Evolutionary conservation across 2,329 filamentous ascomycete species (phyloP).

Genomic region (Aspergillus sp.): DNA sequence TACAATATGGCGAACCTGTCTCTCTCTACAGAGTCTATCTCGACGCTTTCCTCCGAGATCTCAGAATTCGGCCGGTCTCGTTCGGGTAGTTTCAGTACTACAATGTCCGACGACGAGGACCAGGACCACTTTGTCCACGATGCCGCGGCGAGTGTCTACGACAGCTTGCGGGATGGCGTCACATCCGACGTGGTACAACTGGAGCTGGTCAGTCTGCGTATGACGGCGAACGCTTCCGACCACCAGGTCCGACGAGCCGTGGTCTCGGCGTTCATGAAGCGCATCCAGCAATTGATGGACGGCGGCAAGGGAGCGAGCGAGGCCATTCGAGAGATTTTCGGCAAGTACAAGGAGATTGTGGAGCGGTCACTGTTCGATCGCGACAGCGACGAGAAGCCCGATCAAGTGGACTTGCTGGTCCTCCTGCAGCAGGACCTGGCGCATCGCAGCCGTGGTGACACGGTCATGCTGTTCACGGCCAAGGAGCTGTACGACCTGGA

Average conservation of each 20-base stretch:
- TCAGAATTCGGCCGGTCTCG: constrained; percentile 57
- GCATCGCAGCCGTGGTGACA: constrained; percentile 63
- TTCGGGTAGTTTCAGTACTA: constrained; percentile 71
- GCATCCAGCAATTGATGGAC: constrained; percentile 70
- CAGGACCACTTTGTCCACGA: constrained; percentile 78
- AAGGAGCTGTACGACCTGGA: constrained; percentile 86
- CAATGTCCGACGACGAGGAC: constrained; percentile 64
- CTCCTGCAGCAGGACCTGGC: constrained; percentile 78
- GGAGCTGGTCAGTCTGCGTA: constrained; percentile 89
- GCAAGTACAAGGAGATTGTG: constrained; percentile 64
- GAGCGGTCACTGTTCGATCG: constrained; percentile 62
- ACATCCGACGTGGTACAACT: constrained; percentile 84
- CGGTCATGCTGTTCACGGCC: constrained; percentile 72
- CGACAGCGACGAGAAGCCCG: constrained; percentile 54
- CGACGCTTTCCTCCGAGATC: constrained; percentile 61
- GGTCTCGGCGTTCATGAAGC: constrained; percentile 79
- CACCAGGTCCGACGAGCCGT: constrained; percentile 84
- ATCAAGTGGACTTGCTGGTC: constrained; percentile 83
- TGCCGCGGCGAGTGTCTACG: constrained; percentile 81
- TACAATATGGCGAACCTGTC: constrained; percentile 54
- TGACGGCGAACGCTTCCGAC: constrained; percentile 87
- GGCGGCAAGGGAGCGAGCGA: constrained; percentile 60
- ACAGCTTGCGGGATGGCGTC: constrained; percentile 73
- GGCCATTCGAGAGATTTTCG: constrained; percentile 65
- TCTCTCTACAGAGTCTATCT: constrained; percentile 59